Base-by-base conservation (phyloP, 148 eudicot species). In the Vaccinium vitisidaea region DNA sequence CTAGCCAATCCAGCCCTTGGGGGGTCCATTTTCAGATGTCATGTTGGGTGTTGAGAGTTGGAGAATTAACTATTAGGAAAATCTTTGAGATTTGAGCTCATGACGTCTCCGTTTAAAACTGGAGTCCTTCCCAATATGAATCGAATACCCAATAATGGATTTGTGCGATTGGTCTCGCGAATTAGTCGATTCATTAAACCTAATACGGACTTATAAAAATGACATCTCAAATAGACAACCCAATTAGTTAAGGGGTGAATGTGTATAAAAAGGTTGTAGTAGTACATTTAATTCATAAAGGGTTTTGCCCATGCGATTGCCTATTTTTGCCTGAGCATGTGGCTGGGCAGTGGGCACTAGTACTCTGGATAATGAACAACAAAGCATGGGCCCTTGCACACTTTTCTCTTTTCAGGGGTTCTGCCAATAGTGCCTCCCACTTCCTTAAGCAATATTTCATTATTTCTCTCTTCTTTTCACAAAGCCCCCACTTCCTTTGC, bases 381-480 rank as follows among this genome's bases (percentile, higher is more conserved):
- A 73, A 79, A 56, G 88, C 75, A 85, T 54, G 84, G 84, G 84
- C 59, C 89, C 69, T 82, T 58, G 54, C 43, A 73, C 27, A 8
- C 74, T 43, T 25, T 71, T 27, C 39, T 65, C 81, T 80, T 84
- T 84, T 53, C 74, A 59, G 87, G 85, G 85, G 79, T 82, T 13
- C 79, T 86, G 85, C 83, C 79, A 81, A 63, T 81, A 71, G 70
- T 82, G 82, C 84, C 63, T 36, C 87, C 84, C 83, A 84, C 69
- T 39, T 6, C 52, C 23, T 54, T 48, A 50, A 54, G 77, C 39
- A 27, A 13, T 50, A 67, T 63, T 80, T n/a, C 79, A 54, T 25
- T 43, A 56, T 75, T 39, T 19, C 43, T 69, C 83, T 84, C 85
- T 84, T 82, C 89, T 87, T 87, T 87, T 84, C 67, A 84, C 53